Percentiles rank a stretch among this genome's conserved stretches.
Conservation (phyloP, 2,329 filamentous ascomycete species). For the Hypomyces perniciosus region DNA sequence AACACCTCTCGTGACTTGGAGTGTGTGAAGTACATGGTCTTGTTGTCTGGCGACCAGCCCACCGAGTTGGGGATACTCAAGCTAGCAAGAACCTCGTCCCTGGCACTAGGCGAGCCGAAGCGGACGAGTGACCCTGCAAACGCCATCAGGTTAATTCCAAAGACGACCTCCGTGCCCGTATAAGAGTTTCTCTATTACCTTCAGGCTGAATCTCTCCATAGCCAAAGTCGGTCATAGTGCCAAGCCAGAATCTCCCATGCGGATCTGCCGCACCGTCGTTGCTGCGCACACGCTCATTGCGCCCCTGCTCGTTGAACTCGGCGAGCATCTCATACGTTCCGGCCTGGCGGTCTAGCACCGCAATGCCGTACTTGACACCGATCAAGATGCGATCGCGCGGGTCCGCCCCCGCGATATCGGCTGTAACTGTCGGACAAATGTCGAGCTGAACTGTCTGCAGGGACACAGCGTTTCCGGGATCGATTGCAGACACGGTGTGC, state of each 20-base stretch:
- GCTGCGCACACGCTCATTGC: conserved; percentile 53
- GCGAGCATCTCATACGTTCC: conserved; percentile 49
- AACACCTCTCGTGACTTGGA: conserved; percentile 65
- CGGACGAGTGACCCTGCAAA: conserved; percentile 63
- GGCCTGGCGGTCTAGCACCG: conserved; percentile 62
- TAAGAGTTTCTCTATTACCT: conserved; percentile 33
- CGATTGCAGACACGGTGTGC: conserved; percentile 61
- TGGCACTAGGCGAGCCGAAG: conserved; percentile 51
- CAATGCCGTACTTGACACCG: conserved; percentile 75
- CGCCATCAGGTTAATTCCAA: background rate
- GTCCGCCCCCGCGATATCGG: conserved; percentile 65
- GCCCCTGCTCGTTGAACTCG: conserved; percentile 36
- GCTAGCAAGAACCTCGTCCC: conserved; percentile 52
- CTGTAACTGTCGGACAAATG: conserved; percentile 59
- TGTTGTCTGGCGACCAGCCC: conserved; percentile 68
- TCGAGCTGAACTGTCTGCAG: conserved; percentile 55
- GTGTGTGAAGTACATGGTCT: conserved; percentile 78
- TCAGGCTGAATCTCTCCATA: conserved; percentile 53
- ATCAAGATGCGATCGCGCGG: conserved; percentile 62
- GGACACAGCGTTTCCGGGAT: conserved; percentile 61
- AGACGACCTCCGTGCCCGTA: background rate
- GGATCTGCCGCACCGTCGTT: conserved; percentile 83
- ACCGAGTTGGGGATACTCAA: conserved; percentile 81
- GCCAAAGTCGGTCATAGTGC: conserved; percentile 73
- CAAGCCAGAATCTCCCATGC: conserved; percentile 76